Percentiles rank a stretch among this genome's conserved stretches.
phyloP scores from a whole-genome alignment of 768 basidiomycete genomes.

The Crassisporium funariophilum region DNA sequence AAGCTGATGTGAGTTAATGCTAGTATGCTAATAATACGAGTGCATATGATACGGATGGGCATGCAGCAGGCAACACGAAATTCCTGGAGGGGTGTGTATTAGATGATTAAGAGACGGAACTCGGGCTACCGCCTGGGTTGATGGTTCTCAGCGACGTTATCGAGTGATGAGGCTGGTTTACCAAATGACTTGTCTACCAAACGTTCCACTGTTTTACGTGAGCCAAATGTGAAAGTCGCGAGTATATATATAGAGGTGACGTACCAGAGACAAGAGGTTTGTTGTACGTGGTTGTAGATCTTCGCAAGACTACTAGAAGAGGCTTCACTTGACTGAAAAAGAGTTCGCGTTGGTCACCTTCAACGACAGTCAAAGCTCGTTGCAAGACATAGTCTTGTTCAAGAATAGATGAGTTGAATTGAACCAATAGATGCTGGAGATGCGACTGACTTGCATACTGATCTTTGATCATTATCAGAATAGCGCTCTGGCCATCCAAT shows the following conservation, averaged over 20 bases:
- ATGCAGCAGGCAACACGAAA: too few species aligned
- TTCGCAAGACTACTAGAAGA: constrained; percentile 70
- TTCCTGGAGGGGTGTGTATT: too few species aligned
- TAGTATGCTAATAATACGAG: too few species aligned
- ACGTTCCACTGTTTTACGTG: constrained; percentile 67
- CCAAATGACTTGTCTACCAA: constrained; percentile 34
- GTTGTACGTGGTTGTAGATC: constrained; percentile 71
- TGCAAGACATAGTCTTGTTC: constrained; percentile 82
- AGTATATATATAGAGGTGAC: too few species aligned
- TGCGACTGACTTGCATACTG: constrained; percentile 78
- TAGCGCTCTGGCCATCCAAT: constrained; percentile 67
- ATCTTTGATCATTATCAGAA: constrained; percentile 81
- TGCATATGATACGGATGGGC: too few species aligned
- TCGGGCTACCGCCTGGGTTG: too few species aligned
- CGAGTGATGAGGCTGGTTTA: background rate
- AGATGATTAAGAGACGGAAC: too few species aligned
- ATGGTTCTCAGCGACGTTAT: too few species aligned
- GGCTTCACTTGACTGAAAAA: constrained; percentile 65
- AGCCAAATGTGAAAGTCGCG: too few species aligned
- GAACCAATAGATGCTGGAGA: background rate
- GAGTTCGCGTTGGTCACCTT: constrained; percentile 69
- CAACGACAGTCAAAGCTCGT: constrained; percentile 68
- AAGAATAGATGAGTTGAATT: background rate
- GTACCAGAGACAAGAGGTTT: constrained; percentile 82
- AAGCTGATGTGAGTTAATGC: too few species aligned